A percentile compares a stretch with the other conserved stretches of the same genome.
These are phyloP conservation scores for Botrytis deweyae DNA, from an alignment of 2,329 filamentous ascomycete species.

Conservation along the genomic window DNA sequence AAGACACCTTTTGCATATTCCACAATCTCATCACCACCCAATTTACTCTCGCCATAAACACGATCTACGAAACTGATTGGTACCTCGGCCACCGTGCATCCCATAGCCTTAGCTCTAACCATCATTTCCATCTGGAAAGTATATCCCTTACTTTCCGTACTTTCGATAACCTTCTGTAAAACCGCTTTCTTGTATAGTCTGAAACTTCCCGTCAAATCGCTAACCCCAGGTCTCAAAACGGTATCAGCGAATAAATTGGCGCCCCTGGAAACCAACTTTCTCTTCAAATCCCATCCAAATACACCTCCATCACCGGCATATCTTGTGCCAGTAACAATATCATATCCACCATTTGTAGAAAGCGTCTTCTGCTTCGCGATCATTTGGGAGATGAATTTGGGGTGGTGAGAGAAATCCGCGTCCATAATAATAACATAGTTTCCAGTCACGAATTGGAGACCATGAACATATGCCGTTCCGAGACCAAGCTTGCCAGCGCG, in stretches of 20 bases:
- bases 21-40: constrained; percentile 92
- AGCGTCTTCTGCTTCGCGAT: constrained; percentile 70
- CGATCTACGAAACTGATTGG: constrained; percentile 96
- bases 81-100: constrained; percentile 89
- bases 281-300: constrained; percentile 94
- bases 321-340: constrained; percentile 94
- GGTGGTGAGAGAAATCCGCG: constrained; percentile 98
- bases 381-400: constrained; percentile 97
- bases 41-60: constrained; percentile 91
- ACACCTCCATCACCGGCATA: constrained; percentile 90
- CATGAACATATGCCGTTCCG: constrained; percentile 38
- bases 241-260: constrained; percentile 97
- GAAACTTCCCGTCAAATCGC: constrained; percentile 93
- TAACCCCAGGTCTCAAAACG: constrained; percentile 87
- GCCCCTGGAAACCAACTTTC: constrained; percentile 78
- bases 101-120: constrained; percentile 95
- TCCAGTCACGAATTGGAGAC: constrained; percentile 77
- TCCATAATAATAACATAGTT: constrained; percentile 99
- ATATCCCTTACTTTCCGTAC: constrained; percentile 94
- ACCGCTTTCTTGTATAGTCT: constrained; percentile 90
- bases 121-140: constrained; percentile 99
- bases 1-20: constrained; percentile 90
- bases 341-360: constrained; percentile 64
- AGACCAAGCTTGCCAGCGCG: constrained; percentile 67
- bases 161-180: constrained; percentile 83